phyloP scores from a whole-genome alignment of 441 rosid species.

The Codiaeum variegatum region DNA sequence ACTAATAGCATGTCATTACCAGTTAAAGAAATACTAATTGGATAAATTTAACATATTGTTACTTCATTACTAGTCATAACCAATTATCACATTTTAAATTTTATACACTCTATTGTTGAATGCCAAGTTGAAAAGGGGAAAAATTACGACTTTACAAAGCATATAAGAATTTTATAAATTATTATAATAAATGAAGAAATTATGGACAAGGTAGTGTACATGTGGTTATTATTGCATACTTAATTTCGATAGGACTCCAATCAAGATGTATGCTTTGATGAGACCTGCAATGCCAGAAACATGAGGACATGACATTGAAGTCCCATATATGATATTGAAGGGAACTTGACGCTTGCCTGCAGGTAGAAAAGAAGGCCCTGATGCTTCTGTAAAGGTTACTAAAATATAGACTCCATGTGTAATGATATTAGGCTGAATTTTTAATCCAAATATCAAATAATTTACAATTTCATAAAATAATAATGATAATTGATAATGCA shows the following conservation, averaged over 20 bases:
- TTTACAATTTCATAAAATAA: not conserved
- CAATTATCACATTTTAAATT: too few relatives aligned
- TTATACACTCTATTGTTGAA: too few relatives aligned
- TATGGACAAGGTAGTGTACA: slow-evolving; percentile 26
- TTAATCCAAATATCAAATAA: not conserved
- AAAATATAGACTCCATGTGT: slow-evolving; percentile 47
- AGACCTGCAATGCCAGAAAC: slow-evolving; percentile 74
- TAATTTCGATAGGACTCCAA: slow-evolving; percentile 77
- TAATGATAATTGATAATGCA: not conserved
- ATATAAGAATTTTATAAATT: too few relatives aligned
- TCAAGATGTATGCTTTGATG: slow-evolving; percentile 49
- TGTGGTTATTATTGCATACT: slow-evolving; percentile 80
- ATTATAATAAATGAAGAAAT: not conserved
- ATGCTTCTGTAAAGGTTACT: slow-evolving; percentile 38
- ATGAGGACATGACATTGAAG: slow-evolving; percentile 94
- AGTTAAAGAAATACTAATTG: too few relatives aligned
- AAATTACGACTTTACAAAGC: too few relatives aligned
- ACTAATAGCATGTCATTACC: too few relatives aligned
- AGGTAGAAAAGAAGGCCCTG: slow-evolving; percentile 24
- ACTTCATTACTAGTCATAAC: too few relatives aligned
- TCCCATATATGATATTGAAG: slow-evolving; percentile 43
- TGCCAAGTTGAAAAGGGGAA: too few relatives aligned
- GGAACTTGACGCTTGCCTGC: slow-evolving; percentile 29
- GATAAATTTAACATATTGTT: too few relatives aligned
- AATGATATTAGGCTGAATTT: slow-evolving; percentile 29